A percentile compares a stretch with the other conserved stretches of the same genome.
phyloP scores from a whole-genome alignment of 306 rosid species.

The Casuarina cunninghamiana region DNA sequence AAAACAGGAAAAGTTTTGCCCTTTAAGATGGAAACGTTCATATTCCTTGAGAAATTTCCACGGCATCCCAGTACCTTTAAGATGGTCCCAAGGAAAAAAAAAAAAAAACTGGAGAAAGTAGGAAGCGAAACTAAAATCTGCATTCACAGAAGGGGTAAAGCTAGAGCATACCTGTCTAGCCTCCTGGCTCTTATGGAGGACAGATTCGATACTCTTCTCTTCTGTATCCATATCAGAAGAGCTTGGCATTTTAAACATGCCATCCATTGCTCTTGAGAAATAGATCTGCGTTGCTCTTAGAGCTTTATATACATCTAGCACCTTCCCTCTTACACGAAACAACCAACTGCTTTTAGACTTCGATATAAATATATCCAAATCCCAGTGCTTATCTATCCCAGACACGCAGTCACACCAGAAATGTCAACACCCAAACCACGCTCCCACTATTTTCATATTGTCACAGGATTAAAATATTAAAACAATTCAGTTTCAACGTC shows the following conservation, averaged over 20 bases:
- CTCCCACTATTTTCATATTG: slow-evolving; percentile 11
- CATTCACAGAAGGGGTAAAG: neutral
- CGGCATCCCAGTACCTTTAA: neutral
- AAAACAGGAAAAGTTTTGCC: neutral
- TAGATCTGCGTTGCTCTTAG: slow-evolving; percentile 20
- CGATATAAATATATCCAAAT: slow-evolving; percentile 30
- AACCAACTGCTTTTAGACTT: slow-evolving; percentile 34
- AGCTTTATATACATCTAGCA: slow-evolving; percentile 7
- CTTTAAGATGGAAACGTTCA: neutral
- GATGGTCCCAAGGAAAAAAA: neutral
- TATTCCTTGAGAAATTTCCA: neutral
- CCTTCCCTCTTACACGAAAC: slow-evolving; percentile 21
- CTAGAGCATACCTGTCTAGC: slow-evolving; percentile 22
- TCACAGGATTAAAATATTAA: slow-evolving; percentile 11
- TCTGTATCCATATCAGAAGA: slow-evolving; percentile 17
- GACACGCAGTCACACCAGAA: slow-evolving; percentile 41
- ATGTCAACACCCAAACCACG: slow-evolving; percentile 60
- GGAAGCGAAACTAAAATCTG: neutral
- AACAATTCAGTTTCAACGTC: slow-evolving; percentile 26
- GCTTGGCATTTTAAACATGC: slow-evolving; percentile 35
- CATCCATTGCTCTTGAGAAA: slow-evolving; percentile 16
- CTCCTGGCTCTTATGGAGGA: slow-evolving; percentile 25
- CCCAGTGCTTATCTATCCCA: slow-evolving; percentile 27
- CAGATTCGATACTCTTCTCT: slow-evolving; percentile 41
- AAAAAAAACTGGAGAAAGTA: neutral